Percentiles rank a stretch among this genome's conserved stretches.
phyloP scores from a whole-genome alignment of 768 basidiomycete species.

The Lactarius akahatsu region DNA sequence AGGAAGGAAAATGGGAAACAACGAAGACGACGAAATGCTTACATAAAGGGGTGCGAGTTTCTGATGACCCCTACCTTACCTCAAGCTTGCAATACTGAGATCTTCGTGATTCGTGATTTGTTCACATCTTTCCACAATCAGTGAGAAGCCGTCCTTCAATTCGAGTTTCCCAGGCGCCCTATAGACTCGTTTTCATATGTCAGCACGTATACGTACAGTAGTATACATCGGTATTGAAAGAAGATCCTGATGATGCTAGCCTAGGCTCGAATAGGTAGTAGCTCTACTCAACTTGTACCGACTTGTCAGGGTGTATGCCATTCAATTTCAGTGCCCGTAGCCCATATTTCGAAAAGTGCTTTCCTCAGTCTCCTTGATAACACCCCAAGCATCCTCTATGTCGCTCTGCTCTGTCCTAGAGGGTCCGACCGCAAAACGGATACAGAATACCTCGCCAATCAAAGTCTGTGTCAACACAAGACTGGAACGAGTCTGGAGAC shows the following conservation, averaged over 20 bases:
- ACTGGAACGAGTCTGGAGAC: slow-evolving; percentile 57
- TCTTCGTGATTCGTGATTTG: not conserved
- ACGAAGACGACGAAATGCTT: too few species aligned
- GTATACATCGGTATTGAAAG: too few species aligned
- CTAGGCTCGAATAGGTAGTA: too few species aligned
- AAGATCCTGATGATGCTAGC: too few species aligned
- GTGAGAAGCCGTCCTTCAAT: not conserved
- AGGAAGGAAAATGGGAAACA: too few species aligned
- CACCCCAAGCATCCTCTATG: slow-evolving; percentile 56
- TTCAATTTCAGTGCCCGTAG: slow-evolving; percentile 36
- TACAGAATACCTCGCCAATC: slow-evolving; percentile 68
- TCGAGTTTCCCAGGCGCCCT: too few species aligned
- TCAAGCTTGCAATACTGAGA: not conserved
- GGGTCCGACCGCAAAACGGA: slow-evolving; percentile 78
- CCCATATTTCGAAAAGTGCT: slow-evolving; percentile 38
- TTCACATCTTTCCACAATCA: too few species aligned
- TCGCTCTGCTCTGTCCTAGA: slow-evolving; percentile 62
- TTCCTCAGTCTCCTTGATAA: slow-evolving; percentile 57
- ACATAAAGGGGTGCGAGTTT: too few species aligned
- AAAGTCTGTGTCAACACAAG: slow-evolving; percentile 78
- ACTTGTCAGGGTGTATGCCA: not conserved
- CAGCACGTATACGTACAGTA: too few species aligned
- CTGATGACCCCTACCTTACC: too few species aligned
- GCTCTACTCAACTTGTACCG: not conserved
- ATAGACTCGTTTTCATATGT: too few species aligned